These are phyloP conservation scores for Colletotrichum tropicicola DNA, from an alignment of 2,329 filamentous ascomycete species.

Conservation along the genomic window DNA sequence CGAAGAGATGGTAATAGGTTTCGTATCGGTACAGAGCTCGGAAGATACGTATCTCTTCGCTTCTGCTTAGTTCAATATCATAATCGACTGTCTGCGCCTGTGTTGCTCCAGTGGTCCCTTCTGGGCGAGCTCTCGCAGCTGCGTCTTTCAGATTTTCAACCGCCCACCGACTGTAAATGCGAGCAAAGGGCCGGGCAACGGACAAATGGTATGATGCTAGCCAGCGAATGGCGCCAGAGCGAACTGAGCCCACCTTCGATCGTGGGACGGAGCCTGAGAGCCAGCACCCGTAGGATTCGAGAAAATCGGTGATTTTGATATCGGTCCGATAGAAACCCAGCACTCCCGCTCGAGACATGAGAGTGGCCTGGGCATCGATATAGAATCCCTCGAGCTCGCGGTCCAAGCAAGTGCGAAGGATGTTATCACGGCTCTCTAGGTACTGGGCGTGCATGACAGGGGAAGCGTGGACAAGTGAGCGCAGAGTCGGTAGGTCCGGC, in stretches of 20 bases:
- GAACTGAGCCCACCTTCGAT: neutral
- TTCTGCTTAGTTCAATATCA: neutral
- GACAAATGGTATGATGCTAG: neutral
- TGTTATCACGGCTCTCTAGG: conserved; percentile 24
- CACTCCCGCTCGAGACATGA: conserved; percentile 27
- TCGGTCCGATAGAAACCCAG: conserved; percentile 21
- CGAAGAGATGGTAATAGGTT: conserved; percentile 25
- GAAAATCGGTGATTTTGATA: conserved; percentile 11
- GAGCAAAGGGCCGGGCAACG: neutral
- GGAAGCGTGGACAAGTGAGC: conserved; percentile 31
- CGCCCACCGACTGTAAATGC: neutral
- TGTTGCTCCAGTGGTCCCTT: neutral
- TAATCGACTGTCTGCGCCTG: neutral
- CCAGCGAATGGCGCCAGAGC: neutral
- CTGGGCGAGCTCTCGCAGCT: neutral
- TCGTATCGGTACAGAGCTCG: conserved; percentile 35
- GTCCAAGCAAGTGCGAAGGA: conserved; percentile 30
- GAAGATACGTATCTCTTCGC: conserved; percentile 32
- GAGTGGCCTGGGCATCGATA: conserved; percentile 32
- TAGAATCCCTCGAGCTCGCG: conserved; percentile 31
- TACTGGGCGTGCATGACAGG: conserved; percentile 34
- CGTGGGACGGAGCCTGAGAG: conserved; percentile 2
- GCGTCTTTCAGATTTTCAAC: neutral
- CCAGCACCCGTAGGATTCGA: conserved; percentile 1
- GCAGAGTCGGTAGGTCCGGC: conserved; percentile 26